Base-by-base conservation (phyloP, 139 green algal species). In the Chlorokybus atmophyticus region DNA sequence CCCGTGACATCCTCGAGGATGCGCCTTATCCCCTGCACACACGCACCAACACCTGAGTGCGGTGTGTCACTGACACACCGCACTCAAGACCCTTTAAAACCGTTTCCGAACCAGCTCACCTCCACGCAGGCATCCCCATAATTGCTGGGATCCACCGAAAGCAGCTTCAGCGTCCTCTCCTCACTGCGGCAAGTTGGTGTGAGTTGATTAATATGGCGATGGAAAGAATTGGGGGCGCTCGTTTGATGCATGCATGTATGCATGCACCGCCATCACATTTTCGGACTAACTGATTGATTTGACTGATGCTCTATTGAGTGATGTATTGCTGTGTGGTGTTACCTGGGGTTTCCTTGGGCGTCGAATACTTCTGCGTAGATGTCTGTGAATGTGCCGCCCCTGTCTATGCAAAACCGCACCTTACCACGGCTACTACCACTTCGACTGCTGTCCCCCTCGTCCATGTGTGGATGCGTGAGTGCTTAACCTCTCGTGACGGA, bases 311-410 rank as follows among this genome's bases (percentile, higher is more conserved):
- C 7, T 26, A 26, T 42, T n/a, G 7, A 14, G 32, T 7, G 50
- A 58, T 6, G 14, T 19, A 7, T 48, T 6, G 17, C 14, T 17
- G 14, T 40, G 14, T 40, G 23, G 27, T 40, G 48, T 51, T 14
- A 31, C 14, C 14, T n/a, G 23, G 14, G 27, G 14, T 40, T 14
- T 40, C 10, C 14, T 14, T 14, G 17, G 25, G 17, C 14, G 48
- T 40, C 14, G 27, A 14, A 2, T 40, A 86, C 85, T 75, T 94
- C 78, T 0, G 88, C 90, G 58, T 88, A 95, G 0, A 98, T 80
- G 51, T 98, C 91, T 1, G 91, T 98, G 70, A 98, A 98, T 0
- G 91, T 97, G 14, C 91, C 91, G 4, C 91, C 91, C 1, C 91
- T 66, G 57, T 98, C 91, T n/a, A 98, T 93, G 4, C 77, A 87